These are phyloP conservation scores for Xanthoconium purpureum DNA, from an alignment of 768 basidiomycete genomes.

Conservation along the genomic window DNA sequence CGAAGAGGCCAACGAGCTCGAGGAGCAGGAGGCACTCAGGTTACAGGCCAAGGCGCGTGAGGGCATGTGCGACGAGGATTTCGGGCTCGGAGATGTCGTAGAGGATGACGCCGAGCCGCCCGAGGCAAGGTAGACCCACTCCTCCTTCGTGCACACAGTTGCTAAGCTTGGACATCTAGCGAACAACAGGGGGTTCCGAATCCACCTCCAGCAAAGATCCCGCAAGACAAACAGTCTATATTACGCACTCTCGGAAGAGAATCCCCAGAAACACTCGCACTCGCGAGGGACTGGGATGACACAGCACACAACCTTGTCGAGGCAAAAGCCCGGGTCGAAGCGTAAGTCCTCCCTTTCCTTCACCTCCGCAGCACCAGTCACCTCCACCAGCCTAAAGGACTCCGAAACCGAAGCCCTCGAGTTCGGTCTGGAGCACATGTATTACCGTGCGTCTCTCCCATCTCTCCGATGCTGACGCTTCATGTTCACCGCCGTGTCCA, in stretches of 20 bases:
- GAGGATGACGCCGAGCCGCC: conserved; percentile 33
- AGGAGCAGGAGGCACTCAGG: conserved; percentile 82
- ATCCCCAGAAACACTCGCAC: conserved; percentile 73
- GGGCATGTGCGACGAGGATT: conserved; percentile 73
- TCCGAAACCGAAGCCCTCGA: conserved; percentile 50
- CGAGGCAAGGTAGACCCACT: conserved; percentile 27
- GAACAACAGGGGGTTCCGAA: conserved; percentile 6
- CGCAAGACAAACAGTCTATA: conserved; percentile 56
- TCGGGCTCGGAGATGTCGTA: conserved; percentile 67
- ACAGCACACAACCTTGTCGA: conserved; percentile 52
- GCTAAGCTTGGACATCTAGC: conserved; percentile 16
- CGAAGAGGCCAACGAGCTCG: conserved; percentile 84
- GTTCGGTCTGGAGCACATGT: conserved; percentile 74
- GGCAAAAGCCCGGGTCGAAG: conserved; percentile 50
- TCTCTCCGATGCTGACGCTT: not conserved
- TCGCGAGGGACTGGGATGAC: conserved; percentile 84
- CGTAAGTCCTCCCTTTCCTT: conserved; percentile 40
- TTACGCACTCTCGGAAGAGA: conserved; percentile 71
- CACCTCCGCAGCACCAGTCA: not conserved
- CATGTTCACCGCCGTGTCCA: not conserved
- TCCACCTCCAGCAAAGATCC: conserved; percentile 26
- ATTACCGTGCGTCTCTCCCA: conserved; percentile 71
- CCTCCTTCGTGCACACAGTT: not conserved
- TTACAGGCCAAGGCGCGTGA: conserved; percentile 75
- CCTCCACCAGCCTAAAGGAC: conserved; percentile 43